Evolutionary conservation across 495 filamentous ascomycete species (phyloP), one percentile per base, ranked within the genome.

Genomic region (Podospora didyma): DNA sequence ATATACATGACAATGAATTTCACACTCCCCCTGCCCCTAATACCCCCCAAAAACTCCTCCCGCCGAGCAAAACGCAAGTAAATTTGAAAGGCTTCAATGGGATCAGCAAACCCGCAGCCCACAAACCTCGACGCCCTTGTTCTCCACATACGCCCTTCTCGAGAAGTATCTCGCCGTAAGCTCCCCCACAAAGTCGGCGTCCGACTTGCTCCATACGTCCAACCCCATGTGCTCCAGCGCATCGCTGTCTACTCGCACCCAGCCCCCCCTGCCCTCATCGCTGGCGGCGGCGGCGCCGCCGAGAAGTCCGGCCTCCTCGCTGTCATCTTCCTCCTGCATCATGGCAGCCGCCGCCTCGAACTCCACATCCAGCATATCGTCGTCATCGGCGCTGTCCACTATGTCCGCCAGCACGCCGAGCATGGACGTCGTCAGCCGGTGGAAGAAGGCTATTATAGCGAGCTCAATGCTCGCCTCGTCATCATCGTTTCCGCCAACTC

Each of bases 391-490:
- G 49, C 75, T 79, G 23, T 87, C 84, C 19, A 89, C 77, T 12
- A 90, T 79, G 46, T 89, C 85, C 0, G 86, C 82, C 12, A 97
- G 68, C 2, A 82, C 84, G 1, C 78, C 75, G 45, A 98, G 71
- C 28, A 95, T 78, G 48, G 84, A 76, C 0, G 82, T 81, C 1
- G 93, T 97, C 26, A 94, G 71, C 3, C 90, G 83, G 67, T 96
- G 94, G 75, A 98, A 98, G 69, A 94, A 97, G 0, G 89, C 88
- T 44, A 97, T 88, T 23, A 96, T 75, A 3, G 89, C 85, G 62
- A 93, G 84, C 67, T 94, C 90, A 37, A 67, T 28, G 28, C 69
- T 55, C 44, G 73, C 74, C 58, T 67, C 67, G 17, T 72, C 64
- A 11, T 63, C 67, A 26, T 56, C 68, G 20, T 57, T 44, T 7